Percentiles rank a stretch among this genome's conserved stretches.
Conservation (phyloP, 2,329 filamentous ascomycete species). For the Alternaria metachromatica region DNA sequence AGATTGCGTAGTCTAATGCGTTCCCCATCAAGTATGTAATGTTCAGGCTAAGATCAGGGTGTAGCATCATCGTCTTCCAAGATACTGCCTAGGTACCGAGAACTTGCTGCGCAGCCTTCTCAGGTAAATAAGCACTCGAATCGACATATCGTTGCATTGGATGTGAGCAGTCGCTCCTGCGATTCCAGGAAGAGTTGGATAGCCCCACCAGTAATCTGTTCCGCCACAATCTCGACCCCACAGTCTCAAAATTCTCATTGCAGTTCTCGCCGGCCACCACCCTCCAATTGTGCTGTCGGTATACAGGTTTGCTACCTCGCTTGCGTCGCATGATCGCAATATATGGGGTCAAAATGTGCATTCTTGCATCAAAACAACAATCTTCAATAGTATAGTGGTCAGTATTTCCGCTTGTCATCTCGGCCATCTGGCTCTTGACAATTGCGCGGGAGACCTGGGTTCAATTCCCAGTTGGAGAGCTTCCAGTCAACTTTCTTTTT, state of each 20-base stretch:
- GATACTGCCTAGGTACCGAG: too few species aligned
- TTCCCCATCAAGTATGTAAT: not conserved
- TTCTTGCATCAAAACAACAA: not conserved
- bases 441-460: not conserved
- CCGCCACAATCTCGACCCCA: not conserved
- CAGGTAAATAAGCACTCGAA: too few species aligned
- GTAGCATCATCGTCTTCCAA: rapidly evolving
- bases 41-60: not conserved
- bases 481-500: not conserved
- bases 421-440: not conserved
- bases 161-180: not conserved
- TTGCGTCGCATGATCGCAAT: not conserved
- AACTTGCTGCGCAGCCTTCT: not conserved
- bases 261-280: not conserved
- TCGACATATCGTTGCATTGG: not conserved
- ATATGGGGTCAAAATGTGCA: rapidly evolving
- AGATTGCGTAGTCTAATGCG: not conserved
- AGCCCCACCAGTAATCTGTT: not conserved
- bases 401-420: constrained; percentile 2
- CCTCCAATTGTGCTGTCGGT: rapidly evolving
- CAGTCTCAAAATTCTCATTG: not conserved
- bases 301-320: rapidly evolving
- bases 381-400: constrained; percentile 5
- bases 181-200: not conserved
- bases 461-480: constrained; percentile 3